Percentiles rank a stretch among this genome's conserved stretches.
Conservation (phyloP, 257 asterid genomes). For the Misopates orontium region DNA sequence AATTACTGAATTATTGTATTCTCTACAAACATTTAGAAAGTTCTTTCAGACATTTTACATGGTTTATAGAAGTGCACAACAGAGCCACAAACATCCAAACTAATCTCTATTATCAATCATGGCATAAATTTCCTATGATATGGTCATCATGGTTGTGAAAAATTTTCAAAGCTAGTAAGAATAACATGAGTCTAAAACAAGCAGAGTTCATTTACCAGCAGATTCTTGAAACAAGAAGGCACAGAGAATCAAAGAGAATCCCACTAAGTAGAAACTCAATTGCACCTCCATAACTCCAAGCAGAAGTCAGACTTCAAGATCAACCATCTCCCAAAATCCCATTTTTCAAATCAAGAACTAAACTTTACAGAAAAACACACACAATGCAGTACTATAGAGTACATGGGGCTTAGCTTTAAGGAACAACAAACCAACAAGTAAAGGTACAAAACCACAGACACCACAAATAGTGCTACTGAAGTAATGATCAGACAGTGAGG, state of each 20-base stretch:
- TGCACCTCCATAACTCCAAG: slow-evolving; percentile 51
- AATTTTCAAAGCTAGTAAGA: not conserved
- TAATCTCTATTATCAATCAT: not conserved
- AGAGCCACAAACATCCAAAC: not conserved
- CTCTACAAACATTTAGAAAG: not conserved
- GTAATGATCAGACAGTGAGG: slow-evolving; percentile 29
- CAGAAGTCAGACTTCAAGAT: slow-evolving; percentile 38
- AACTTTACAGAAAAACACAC: slow-evolving; percentile 25
- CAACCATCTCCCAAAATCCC: slow-evolving; percentile 29
- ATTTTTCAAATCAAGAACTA: slow-evolving; percentile 28
- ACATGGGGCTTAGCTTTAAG: slow-evolving; percentile 40
- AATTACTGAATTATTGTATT: not conserved
- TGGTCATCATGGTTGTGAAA: not conserved
- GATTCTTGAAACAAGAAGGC: slow-evolving; percentile 51
- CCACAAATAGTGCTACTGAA: slow-evolving; percentile 36
- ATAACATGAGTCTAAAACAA: slow-evolving; percentile 2
- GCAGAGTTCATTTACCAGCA: slow-evolving; percentile 59
- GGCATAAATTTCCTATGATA: not conserved
- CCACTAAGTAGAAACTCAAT: slow-evolving; percentile 36
- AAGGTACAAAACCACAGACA: slow-evolving; percentile 30
- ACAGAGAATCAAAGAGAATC: slow-evolving; percentile 35
- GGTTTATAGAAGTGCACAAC: not conserved
- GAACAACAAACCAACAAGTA: slow-evolving; percentile 25
- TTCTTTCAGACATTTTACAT: too few species aligned
- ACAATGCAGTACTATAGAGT: slow-evolving; percentile 32